phyloP scores from a whole-genome alignment of 495 filamentous ascomycete genomes.

The Thozetella sp. region DNA sequence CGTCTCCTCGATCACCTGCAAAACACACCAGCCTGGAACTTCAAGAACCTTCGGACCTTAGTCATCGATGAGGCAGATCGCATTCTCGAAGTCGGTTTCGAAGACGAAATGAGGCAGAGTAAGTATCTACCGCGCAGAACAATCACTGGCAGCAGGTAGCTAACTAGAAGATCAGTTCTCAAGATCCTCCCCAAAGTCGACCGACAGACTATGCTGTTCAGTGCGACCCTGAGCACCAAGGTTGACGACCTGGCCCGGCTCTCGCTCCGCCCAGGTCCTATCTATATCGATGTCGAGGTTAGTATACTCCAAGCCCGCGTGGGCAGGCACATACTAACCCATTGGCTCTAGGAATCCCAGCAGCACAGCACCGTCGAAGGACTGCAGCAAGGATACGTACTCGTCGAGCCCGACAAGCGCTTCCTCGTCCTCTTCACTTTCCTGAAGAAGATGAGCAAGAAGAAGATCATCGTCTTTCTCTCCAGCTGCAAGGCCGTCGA shows the following conservation, averaged over 20 bases:
- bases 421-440: slow-evolving; percentile 96
- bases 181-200: slow-evolving; percentile 91
- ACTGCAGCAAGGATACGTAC: slow-evolving; percentile 91
- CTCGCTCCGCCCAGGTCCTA: slow-evolving; percentile 85
- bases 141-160: background rate
- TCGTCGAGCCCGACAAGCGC: slow-evolving; percentile 90
- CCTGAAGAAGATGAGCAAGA: slow-evolving; percentile 83
- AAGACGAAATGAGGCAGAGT: slow-evolving; percentile 94
- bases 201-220: slow-evolving; percentile 95
- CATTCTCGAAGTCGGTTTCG: slow-evolving; percentile 96
- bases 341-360: slow-evolving; percentile 13
- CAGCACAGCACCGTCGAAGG: slow-evolving; percentile 76
- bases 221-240: slow-evolving; percentile 96
- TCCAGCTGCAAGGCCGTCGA: slow-evolving; percentile 93
- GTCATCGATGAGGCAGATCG: slow-evolving; percentile 93
- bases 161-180: slow-evolving; percentile 50
- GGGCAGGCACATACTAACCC: background rate
- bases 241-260: slow-evolving; percentile 96
- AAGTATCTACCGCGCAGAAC: background rate
- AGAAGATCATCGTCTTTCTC: slow-evolving; percentile 98
- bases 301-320: background rate
- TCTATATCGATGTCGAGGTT: slow-evolving; percentile 92
- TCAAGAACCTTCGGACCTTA: slow-evolving; percentile 80
- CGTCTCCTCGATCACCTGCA: slow-evolving; percentile 92
- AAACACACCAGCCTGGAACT: slow-evolving; percentile 89